Evolutionary conservation across 2,329 filamentous ascomycete species (phyloP), one percentile per base, ranked within the genome.

Genomic region (Amphichorda felina): DNA sequence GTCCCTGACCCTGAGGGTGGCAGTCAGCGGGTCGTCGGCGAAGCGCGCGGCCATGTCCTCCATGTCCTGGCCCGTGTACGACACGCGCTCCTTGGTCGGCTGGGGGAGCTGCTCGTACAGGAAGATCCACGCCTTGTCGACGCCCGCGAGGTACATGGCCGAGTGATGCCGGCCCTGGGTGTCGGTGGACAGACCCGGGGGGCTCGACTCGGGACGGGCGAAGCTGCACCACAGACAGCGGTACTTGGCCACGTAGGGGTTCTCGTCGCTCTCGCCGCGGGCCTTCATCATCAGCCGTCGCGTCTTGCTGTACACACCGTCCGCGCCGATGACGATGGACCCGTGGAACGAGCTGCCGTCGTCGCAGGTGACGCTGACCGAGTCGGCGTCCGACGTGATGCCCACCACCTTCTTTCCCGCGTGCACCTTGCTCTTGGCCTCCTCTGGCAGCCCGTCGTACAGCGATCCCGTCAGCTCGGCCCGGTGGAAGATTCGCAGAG

Each of bases 201-300:
- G 24, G 30, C 14, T 15, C 6, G 25, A 27, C 0, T 9, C 13
- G 15, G 17, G 26, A 31, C 3, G 37, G 37, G 54, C 53, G 25
- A 57, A 45, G 4, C 51, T 50, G n/a, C 54, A 25, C 56, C 57
- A 61, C 27, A 61, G 41, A 8, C 43, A 50, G 21, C 50, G 41
- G 43, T 54, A 61, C 1, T 42, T 49, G 1, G 51, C 47, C 14
- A 53, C 36, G 33, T 47, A 60, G 2, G 56, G 54, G 3, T 47
- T 38, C 34, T 53, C 49, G 0, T 46, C 43, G 17, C 25, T 18
- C 29, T 9, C 7, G 5, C 11, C 18, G 4, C 11, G 33, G 26
- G 8, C 19, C 26, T 7, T 19, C 26, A 4, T 34, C 32, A 34
- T 57, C 49, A 4, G 46, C 31, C 30, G 11, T 11, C 41, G 44